phyloP scores from a whole-genome alignment of 495 filamentous ascomycete genomes.

The Neurospora intermedia region DNA sequence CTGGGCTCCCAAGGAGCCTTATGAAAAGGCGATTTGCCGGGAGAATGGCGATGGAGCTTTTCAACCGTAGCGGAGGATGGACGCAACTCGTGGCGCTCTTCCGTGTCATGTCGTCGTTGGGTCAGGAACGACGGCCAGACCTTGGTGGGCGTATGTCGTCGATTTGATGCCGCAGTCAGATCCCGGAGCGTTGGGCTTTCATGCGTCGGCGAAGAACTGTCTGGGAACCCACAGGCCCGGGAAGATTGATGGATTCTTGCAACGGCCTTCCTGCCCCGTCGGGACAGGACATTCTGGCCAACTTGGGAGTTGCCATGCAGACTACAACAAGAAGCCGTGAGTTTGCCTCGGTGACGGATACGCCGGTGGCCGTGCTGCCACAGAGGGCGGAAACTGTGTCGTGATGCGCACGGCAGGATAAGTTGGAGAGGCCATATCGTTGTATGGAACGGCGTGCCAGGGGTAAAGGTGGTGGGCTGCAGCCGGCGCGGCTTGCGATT shows the following conservation, averaged over 20 bases:
- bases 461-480: not conserved
- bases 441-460: not conserved
- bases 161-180: not conserved
- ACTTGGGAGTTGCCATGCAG: not conserved
- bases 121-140: not conserved
- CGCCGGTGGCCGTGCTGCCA: not conserved
- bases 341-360: not conserved
- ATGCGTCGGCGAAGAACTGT: slow-evolving; percentile 5
- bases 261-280: not conserved
- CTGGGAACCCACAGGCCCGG: not conserved
- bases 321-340: not conserved
- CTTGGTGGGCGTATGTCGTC: not conserved
- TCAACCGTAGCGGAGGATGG: not conserved
- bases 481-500: not conserved
- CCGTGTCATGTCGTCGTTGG: not conserved
- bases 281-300: not conserved
- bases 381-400: not conserved
- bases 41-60: not conserved
- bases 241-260: not conserved
- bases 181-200: slow-evolving; percentile 2
- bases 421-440: not conserved
- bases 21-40: not conserved
- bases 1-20: not conserved
- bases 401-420: not conserved
- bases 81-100: not conserved